phyloP scores from a whole-genome alignment of 305 asterid genomes.

The Fraxinus velutina region DNA sequence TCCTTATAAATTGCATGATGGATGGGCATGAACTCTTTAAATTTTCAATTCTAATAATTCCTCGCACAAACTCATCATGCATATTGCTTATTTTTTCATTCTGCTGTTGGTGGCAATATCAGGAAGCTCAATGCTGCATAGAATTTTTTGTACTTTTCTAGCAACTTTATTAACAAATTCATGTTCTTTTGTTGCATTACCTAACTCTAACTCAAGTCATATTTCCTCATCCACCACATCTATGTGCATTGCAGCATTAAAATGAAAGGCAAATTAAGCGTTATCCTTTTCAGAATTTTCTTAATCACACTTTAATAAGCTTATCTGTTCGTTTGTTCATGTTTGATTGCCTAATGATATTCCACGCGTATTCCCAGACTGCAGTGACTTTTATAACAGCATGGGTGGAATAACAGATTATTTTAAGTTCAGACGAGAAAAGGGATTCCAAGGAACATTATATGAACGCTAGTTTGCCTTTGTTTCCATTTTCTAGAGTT shows the following conservation, averaged over 20 bases:
- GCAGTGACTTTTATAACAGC: not conserved
- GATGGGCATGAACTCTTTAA: not conserved
- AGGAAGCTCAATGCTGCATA: not conserved
- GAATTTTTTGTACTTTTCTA: not conserved
- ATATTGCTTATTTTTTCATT: not conserved
- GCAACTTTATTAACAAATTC: not conserved
- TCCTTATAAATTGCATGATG: not conserved
- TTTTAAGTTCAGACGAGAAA: not conserved
- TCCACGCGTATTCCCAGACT: not conserved
- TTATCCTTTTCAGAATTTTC: not conserved
- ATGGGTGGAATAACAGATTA: not conserved
- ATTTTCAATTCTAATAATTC: not conserved
- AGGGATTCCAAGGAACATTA: not conserved
- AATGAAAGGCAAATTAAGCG: not conserved
- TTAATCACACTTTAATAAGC: not conserved
- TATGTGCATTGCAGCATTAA: not conserved
- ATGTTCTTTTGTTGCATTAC: not conserved
- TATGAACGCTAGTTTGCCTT: not conserved
- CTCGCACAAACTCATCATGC: not conserved
- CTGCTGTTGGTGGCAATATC: not conserved
- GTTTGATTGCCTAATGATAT: not conserved
- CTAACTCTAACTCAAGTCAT: not conserved
- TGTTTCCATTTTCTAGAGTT: not conserved
- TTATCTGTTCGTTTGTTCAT: not conserved
- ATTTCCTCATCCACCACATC: not conserved